These are phyloP conservation scores for Drechslerella dactyloides DNA, from an alignment of 2,329 filamentous ascomycete species.

Conservation along the genomic window DNA sequence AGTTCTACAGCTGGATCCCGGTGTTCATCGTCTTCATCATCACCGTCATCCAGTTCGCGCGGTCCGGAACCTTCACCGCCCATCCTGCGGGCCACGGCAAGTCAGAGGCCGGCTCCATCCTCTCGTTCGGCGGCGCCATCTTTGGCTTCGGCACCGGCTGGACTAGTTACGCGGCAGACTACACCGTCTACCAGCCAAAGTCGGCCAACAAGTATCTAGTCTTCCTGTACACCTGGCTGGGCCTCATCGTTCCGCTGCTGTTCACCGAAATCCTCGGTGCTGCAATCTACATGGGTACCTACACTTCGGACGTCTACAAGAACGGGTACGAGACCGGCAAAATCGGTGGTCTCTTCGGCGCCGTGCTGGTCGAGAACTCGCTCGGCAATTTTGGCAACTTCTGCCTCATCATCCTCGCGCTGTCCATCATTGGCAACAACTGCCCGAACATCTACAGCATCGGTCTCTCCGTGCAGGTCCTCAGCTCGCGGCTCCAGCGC, in stretches of 20 bases:
- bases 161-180: slow-evolving; percentile 77
- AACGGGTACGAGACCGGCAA: slow-evolving; percentile 65
- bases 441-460: slow-evolving; percentile 76
- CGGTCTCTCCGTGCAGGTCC: slow-evolving; percentile 70
- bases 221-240: slow-evolving; percentile 72
- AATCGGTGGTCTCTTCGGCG: slow-evolving; percentile 71
- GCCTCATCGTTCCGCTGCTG: slow-evolving; percentile 73
- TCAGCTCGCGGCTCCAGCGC: slow-evolving; percentile 66
- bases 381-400: slow-evolving; percentile 74
- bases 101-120: slow-evolving; percentile 67
- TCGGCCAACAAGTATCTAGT: slow-evolving; percentile 67
- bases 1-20: slow-evolving; percentile 76
- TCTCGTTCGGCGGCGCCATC: slow-evolving; percentile 72
- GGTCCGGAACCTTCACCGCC: slow-evolving; percentile 70
- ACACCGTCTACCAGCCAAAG: slow-evolving; percentile 77
- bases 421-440: slow-evolving; percentile 74
- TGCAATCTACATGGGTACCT: slow-evolving; percentile 71
- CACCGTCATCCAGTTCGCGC: slow-evolving; percentile 69
- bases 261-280: slow-evolving; percentile 77
- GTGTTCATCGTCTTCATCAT: slow-evolving; percentile 76
- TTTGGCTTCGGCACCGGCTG: slow-evolving; percentile 75
- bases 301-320: slow-evolving; percentile 63
- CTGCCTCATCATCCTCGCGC: slow-evolving; percentile 70
- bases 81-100: slow-evolving; percentile 67
- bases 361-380: slow-evolving; percentile 66